Base-by-base conservation (phyloP, 169 alveolate species). In the Eimeria tenella region DNA sequence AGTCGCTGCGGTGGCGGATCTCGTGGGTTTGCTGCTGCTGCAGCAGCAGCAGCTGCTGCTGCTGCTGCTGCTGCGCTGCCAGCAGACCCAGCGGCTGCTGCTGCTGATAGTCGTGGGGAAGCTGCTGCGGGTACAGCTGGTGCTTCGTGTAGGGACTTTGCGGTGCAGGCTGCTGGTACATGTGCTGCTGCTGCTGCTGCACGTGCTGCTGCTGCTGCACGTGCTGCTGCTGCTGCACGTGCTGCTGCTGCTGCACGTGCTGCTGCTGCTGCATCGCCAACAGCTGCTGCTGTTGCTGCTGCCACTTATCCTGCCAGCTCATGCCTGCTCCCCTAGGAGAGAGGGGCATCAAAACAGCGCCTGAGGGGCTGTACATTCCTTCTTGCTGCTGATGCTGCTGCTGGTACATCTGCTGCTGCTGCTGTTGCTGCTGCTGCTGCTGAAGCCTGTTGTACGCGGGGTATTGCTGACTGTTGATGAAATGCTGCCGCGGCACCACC, bases 161-260 rank as follows among this genome's bases (percentile, higher is more conserved):
- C n/a, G 9, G 75, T 6, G 21, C 25, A 10, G 1, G 75, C 31
- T 65, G 75, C 75, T 71, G 81, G 23, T 23, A 5, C 50, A 31
- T 13, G 53, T 31, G 53, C 81, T 71, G 81, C 81, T 71, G 81
- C 81, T 71, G 81, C 81, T 65, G 75, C 25, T 65, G 75, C 23
- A 19, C 52, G 52, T 70, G 81, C 53, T 70, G 81, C 81, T 70
- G 81, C 53, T 70, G 81, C 49, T 70, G 81, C 49, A 8, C 15
- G 75, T 10, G 75, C 75, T 65, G 75, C 75, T 65, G 75, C 31
- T 65, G 75, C 75, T 65, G 75, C 31, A 11, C 25, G 49, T 65
- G 75, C n/a, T 65, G 75, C 75, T 11, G 75, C 75, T 65, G 75
- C 31, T 65, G 75, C 75, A 2, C 49, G 3, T 1, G 49, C 4